Base-by-base conservation (phyloP, 2,329 filamentous ascomycete genomes). In the Colletotrichum magnum region DNA sequence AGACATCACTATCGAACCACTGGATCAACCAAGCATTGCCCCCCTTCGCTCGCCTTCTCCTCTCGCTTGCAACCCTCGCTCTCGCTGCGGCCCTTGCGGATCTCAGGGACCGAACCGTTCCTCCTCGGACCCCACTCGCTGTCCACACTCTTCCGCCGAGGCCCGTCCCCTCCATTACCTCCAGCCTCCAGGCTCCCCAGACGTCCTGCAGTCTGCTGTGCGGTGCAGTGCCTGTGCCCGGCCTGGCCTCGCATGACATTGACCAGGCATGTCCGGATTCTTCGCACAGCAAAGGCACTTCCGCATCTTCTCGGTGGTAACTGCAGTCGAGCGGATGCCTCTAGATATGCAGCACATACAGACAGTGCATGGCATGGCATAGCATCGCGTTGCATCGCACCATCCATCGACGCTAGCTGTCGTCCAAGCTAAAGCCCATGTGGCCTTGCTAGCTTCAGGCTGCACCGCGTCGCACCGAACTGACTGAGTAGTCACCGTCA, bases 31-130 rank as follows among this genome's bases (percentile, higher is more conserved):
- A 28, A 59, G 64, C 58, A 28, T 39, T n/a, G 16, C 16, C 4
- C 13, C 41, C 41, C 52, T n/a, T 41, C 52, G 28, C 7, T 39
- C 52, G 6, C 18, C 52, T 54, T 54, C 50, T 63, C 43, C 18
- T 18, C 50, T 47, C n/a, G 41, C 39, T 39, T 48, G 48, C 32
- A 63, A 32, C 45, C 45, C 48, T 60, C 54, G 18, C 15, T 45
- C 48, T 60, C 54, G 18, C n/a, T 45, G 51, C 62, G 66, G 51
- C 45, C 54, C 45, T 67, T 52, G 52, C 63, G 67, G 67, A 61
- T 61, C 62, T 57, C 51, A 67, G 67, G 62, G 62, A 69, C 63
- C 62, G 57, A 67, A 69, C 56, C 67, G 63, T 69, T 57, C 48
- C 56, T 52, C 45, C 36, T 59, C 24, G 28, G 5, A 60, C 43